Percentiles rank a stretch among this genome's conserved stretches.
These are phyloP conservation scores for Selaginella moellendorffii DNA, from an alignment of 75 land plant genomes.

Conservation along the genomic window DNA sequence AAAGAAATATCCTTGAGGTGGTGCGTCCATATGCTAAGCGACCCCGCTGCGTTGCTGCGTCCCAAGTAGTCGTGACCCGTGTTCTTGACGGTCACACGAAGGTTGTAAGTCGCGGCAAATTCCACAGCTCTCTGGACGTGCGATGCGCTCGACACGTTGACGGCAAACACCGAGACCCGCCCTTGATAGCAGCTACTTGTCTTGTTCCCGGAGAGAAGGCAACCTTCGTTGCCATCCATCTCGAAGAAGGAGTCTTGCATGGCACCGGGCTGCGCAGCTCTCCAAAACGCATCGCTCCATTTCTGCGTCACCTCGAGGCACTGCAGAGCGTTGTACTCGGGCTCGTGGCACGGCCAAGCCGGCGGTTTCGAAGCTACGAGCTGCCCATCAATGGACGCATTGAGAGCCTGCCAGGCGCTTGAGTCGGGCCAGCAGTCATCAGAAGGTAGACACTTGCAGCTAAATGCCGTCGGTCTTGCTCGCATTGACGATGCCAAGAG, in stretches of 20 bases:
- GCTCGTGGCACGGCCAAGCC: neutral
- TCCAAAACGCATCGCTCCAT: neutral
- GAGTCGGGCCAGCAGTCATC: neutral
- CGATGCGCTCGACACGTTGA: neutral
- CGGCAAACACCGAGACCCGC: neutral
- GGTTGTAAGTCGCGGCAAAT: neutral
- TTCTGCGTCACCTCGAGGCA: neutral
- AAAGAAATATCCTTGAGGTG: neutral
- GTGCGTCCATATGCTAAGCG: slow-evolving; percentile 7
- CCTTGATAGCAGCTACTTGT: neutral
- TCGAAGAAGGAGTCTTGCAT: neutral
- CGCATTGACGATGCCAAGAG: too few species aligned
- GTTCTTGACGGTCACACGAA: neutral
- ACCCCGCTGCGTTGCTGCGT: neutral
- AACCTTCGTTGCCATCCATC: neutral
- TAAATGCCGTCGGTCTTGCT: neutral
- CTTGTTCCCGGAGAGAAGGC: neutral
- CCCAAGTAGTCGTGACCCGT: slow-evolving; percentile 7
- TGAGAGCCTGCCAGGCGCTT: neutral
- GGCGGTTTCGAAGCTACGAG: neutral
- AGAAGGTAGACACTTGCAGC: neutral
- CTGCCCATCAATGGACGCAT: neutral
- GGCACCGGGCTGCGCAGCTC: neutral
- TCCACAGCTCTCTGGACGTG: slow-evolving; percentile 1
- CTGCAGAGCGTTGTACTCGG: neutral